Percentiles rank a stretch among this genome's conserved stretches.
Evolutionary conservation across 352 stramenopile species (phyloP).

Genomic region (Phytophthora sp.): DNA sequence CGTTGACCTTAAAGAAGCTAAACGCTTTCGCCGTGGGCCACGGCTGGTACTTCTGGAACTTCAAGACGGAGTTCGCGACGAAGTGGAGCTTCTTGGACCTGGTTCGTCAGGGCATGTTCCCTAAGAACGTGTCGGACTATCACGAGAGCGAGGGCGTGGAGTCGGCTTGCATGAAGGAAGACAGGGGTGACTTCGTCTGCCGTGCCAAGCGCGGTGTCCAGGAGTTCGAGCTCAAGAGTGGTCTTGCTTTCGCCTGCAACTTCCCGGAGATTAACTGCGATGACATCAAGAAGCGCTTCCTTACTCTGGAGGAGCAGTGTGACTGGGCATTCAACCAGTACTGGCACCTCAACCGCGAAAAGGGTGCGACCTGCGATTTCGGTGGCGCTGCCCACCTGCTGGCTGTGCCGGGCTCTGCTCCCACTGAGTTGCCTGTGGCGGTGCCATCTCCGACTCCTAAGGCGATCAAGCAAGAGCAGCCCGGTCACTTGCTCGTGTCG

Average conservation of each 20-base stretch:
- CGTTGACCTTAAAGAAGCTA: slow-evolving; percentile 93
- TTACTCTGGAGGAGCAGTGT: slow-evolving; percentile 69
- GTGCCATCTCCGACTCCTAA: not conserved
- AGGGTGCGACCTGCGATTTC: slow-evolving; percentile 84
- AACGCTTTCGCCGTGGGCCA: slow-evolving; percentile 91
- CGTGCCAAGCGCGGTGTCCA: slow-evolving; percentile 77
- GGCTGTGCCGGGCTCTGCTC: slow-evolving; percentile 18
- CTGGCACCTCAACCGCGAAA: slow-evolving; percentile 73
- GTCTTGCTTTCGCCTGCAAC: slow-evolving; percentile 72
- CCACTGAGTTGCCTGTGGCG: slow-evolving; percentile 13
- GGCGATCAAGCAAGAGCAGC: slow-evolving; percentile 16
- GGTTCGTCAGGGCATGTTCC: slow-evolving; percentile 63
- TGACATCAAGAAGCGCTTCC: slow-evolving; percentile 54
- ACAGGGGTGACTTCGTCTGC: slow-evolving; percentile 80
- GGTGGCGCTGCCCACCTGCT: slow-evolving; percentile 71
- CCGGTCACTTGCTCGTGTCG: slow-evolving; percentile 30
- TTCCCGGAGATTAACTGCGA: slow-evolving; percentile 61
- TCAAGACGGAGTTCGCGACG: slow-evolving; percentile 92
- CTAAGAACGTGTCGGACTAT: slow-evolving; percentile 82
- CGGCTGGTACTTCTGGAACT: slow-evolving; percentile 97
- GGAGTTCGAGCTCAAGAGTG: slow-evolving; percentile 68
- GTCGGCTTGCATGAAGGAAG: slow-evolving; percentile 65
- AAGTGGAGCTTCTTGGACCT: slow-evolving; percentile 92
- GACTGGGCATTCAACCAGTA: slow-evolving; percentile 83
- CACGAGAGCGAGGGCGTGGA: slow-evolving; percentile 62